phyloP scores from a whole-genome alignment of 352 stramenopile species.

The Globisporangium heterothallicum region DNA sequence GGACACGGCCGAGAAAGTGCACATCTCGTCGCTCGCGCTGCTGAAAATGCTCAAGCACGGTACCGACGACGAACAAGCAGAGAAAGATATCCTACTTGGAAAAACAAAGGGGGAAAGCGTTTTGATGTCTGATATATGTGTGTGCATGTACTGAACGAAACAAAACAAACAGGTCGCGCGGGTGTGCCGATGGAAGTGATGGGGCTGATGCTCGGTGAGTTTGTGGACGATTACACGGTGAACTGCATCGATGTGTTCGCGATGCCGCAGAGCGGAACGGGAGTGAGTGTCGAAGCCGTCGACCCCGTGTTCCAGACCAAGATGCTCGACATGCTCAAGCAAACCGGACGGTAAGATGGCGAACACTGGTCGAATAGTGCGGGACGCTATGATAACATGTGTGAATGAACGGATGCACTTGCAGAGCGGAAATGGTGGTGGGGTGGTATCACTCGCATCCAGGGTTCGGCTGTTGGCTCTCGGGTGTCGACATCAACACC shows the following conservation, averaged over 20 bases:
- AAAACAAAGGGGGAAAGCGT: background rate
- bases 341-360: slow-evolving; percentile 91
- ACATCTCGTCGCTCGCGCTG: slow-evolving; percentile 98
- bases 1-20: slow-evolving; percentile 98
- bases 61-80: slow-evolving; percentile 11
- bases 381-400: background rate
- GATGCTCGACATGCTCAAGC: slow-evolving; percentile 99
- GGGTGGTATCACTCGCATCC: slow-evolving; percentile 99
- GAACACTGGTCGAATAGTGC: no score
- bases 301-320: slow-evolving; percentile 99
- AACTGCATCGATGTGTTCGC: slow-evolving; percentile 99
- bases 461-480: slow-evolving; percentile 99
- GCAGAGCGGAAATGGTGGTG: slow-evolving; percentile 90
- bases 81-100: background rate
- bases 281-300: slow-evolving; percentile 96
- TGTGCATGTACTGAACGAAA: background rate
- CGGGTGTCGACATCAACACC: slow-evolving; percentile 99
- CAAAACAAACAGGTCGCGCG: slow-evolving; percentile 61
- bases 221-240: slow-evolving; percentile 99
- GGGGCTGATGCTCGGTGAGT: slow-evolving; percentile 99
- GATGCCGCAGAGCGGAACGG: slow-evolving; percentile 97
- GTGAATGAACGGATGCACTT: background rate
- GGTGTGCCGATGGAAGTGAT: slow-evolving; percentile 99
- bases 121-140: background rate
- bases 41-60: slow-evolving; percentile 99